These are phyloP conservation scores for Penicillium sp. DNA, from an alignment of 2,329 filamentous ascomycete genomes.

Conservation along the genomic window DNA sequence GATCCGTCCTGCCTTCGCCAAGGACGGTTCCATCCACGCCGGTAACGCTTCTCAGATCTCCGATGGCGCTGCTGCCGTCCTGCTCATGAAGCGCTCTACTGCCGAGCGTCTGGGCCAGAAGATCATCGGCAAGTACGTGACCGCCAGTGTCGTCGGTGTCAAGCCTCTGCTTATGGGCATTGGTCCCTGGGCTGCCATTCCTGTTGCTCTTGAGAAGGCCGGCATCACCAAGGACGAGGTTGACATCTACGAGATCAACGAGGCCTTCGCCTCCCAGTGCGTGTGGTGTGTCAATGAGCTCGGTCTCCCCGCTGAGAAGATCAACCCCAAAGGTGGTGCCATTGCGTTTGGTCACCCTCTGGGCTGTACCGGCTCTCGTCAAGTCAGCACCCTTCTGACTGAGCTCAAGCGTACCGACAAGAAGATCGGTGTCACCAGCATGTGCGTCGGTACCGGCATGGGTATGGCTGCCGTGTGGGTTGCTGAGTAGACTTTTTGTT, in stretches of 20 bases:
- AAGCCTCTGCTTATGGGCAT: constrained; percentile 92
- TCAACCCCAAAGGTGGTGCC: constrained; percentile 95
- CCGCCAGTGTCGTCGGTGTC: constrained; percentile 79
- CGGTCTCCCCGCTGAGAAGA: constrained; percentile 72
- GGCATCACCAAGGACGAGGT: constrained; percentile 84
- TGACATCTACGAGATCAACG: constrained; percentile 98
- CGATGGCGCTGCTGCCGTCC: constrained; percentile 88
- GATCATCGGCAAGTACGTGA: constrained; percentile 88
- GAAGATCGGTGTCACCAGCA: constrained; percentile 85
- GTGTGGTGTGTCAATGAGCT: constrained; percentile 90
- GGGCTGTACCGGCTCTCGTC: constrained; percentile 87
- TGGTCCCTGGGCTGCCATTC: constrained; percentile 93
- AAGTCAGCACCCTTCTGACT: constrained; percentile 86
- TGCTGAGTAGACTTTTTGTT: constrained; percentile 60
- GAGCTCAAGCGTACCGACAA: constrained; percentile 79
- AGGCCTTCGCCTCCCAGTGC: constrained; percentile 94
- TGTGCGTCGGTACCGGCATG: constrained; percentile 97
- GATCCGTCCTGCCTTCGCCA: constrained; percentile 83
- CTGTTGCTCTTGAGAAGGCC: constrained; percentile 80
- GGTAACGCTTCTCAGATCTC: constrained; percentile 95
- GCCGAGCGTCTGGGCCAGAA: constrained; percentile 81
- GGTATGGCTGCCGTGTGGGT: constrained; percentile 97
- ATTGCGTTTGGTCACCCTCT: constrained; percentile 95
- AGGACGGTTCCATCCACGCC: constrained; percentile 89
- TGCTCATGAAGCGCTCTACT: constrained; percentile 90